Evolutionary conservation across 2,329 filamentous ascomycete species (phyloP).

Genomic region (Hypoxylon sp.): DNA sequence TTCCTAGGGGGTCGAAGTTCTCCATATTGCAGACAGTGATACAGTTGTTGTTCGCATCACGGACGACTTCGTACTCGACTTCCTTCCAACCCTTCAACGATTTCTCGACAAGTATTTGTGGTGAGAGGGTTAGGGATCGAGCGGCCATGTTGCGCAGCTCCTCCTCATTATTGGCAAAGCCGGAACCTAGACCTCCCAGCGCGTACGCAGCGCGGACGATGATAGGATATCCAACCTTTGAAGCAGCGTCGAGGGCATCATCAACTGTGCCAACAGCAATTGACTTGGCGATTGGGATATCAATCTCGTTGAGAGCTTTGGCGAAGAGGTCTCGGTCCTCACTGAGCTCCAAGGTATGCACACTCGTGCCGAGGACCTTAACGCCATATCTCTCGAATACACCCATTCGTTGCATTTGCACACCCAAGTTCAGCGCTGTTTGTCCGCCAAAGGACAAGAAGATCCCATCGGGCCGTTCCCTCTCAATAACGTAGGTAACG

Average conservation of each 20-base stretch:
- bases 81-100: constrained; percentile 99
- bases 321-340: constrained; percentile 97
- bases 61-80: constrained; percentile 97
- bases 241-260: constrained; percentile 89
- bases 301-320: constrained; percentile 95
- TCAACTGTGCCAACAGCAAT: constrained; percentile 93
- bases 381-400: constrained; percentile 96
- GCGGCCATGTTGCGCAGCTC: constrained; percentile 95
- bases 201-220: constrained; percentile 98
- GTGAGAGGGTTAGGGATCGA: constrained; percentile 90
- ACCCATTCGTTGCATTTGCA: constrained; percentile 96
- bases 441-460: constrained; percentile 98
- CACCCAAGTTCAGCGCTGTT: constrained; percentile 95
- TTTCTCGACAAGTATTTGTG: constrained; percentile 98
- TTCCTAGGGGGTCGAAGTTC: constrained; percentile 97
- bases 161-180: constrained; percentile 93
- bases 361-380: constrained; percentile 94
- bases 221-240: constrained; percentile 93
- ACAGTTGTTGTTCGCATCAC: constrained; percentile 97
- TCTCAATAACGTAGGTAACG: constrained; percentile 96
- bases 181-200: constrained; percentile 94
- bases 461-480: constrained; percentile 95
- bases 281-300: constrained; percentile 97
- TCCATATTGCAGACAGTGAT: constrained; percentile 99
- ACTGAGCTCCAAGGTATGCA: constrained; percentile 92